Percentiles rank a stretch among this genome's conserved stretches.
These are phyloP conservation scores for Aureobasidium sp. DNA, from an alignment of 2,329 filamentous ascomycete species.

Conservation along the genomic window DNA sequence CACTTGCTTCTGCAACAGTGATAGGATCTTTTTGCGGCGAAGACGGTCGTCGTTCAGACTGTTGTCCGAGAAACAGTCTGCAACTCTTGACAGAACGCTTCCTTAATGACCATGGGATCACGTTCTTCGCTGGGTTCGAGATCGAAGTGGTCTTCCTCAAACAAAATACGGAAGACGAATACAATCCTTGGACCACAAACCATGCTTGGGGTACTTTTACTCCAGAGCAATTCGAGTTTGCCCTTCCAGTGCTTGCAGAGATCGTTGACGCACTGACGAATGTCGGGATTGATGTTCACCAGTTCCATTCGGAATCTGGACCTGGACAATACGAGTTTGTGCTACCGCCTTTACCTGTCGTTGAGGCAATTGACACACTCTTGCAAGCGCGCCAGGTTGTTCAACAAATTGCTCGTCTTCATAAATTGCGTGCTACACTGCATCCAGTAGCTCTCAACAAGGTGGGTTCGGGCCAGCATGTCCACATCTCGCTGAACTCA, in stretches of 20 bases:
- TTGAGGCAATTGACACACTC: slow-evolving; percentile 64
- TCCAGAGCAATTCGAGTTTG: slow-evolving; percentile 51
- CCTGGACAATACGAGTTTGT: slow-evolving; percentile 73
- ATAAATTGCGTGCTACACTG: slow-evolving; percentile 61
- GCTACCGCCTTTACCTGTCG: slow-evolving; percentile 54
- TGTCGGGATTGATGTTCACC: slow-evolving; percentile 60
- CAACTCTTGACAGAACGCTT: slow-evolving; percentile 46
- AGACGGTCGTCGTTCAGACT: slow-evolving; percentile 42
- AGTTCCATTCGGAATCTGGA: slow-evolving; percentile 68
- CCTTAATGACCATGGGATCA: slow-evolving; percentile 44
- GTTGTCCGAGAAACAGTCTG: slow-evolving; percentile 54
- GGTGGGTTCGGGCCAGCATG: slow-evolving; percentile 61
- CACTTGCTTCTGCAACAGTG: slow-evolving; percentile 53
- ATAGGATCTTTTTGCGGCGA: slow-evolving; percentile 59
- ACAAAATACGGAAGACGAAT: slow-evolving; percentile 31
- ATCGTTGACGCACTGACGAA: slow-evolving; percentile 54
- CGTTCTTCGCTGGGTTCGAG: slow-evolving; percentile 69
- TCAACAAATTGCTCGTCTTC: slow-evolving; percentile 53
- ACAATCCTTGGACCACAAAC: slow-evolving; percentile 47
- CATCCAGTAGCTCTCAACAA: slow-evolving; percentile 59
- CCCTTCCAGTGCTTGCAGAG: slow-evolving; percentile 55
- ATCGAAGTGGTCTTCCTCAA: slow-evolving; percentile 68
- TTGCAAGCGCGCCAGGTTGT: slow-evolving; percentile 66
- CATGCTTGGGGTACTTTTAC: slow-evolving; percentile 67
- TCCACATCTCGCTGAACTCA: slow-evolving; percentile 60